Conservation (phyloP, 805 yeast genomes). For the Naumovozyma castellii region DNA sequence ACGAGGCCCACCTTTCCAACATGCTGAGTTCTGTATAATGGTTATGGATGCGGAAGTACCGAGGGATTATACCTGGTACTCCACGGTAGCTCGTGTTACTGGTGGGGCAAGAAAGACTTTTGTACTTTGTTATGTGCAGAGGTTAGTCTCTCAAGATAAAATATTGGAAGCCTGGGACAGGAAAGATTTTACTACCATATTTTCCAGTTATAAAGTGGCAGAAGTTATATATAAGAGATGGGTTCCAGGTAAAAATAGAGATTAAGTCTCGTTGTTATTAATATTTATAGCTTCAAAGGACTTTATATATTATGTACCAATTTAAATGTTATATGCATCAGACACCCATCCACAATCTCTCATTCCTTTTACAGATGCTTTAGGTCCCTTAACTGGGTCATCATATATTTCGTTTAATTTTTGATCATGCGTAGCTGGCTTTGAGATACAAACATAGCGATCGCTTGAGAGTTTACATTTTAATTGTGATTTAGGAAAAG, state of each 20-base stretch:
- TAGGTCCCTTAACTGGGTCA: constrained; percentile 42
- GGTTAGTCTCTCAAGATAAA: constrained; percentile 33
- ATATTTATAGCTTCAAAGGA: too few relatives aligned
- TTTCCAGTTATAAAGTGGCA: constrained; percentile 40
- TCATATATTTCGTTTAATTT: constrained; percentile 30
- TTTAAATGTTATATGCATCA: constrained; percentile 46
- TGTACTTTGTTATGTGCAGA: constrained; percentile 56
- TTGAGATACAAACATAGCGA: constrained; percentile 72
- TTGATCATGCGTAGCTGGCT: constrained; percentile 48
- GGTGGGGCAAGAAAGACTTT: constrained; percentile 79
- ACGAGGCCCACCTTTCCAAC: constrained; percentile 91
- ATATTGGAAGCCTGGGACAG: constrained; percentile 20
- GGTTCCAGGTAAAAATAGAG: constrained; percentile 79
- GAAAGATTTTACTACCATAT: constrained; percentile 17
- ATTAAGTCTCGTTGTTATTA: too few relatives aligned
- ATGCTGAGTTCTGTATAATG: constrained; percentile 75
- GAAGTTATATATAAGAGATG: constrained; percentile 72
- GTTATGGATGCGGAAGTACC: constrained; percentile 12
- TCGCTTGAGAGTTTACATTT: constrained; percentile 67
- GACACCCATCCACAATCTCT: constrained; percentile 84
- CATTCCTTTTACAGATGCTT: constrained; percentile 37
- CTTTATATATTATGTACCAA: neutral
- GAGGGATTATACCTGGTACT: constrained; percentile 49
- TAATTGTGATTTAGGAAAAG: constrained; percentile 74
- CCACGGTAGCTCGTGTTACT: constrained; percentile 67